phyloP scores from a whole-genome alignment of 176 grass and related monocot species.

The Aegilops umbellulata region DNA sequence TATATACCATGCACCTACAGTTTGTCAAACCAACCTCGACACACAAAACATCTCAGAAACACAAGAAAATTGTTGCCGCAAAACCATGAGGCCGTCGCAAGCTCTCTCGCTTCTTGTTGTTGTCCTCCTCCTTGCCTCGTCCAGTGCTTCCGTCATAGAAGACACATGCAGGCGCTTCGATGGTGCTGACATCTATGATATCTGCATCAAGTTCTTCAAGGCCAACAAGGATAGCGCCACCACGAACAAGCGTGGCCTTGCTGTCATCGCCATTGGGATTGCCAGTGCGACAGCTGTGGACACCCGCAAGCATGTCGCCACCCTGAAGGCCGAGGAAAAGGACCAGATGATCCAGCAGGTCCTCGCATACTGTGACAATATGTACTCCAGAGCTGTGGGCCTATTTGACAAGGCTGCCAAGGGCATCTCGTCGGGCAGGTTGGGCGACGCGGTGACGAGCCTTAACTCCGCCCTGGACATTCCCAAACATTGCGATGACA shows the following conservation, averaged over 20 bases:
- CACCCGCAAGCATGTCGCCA: constrained; percentile 12
- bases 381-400: constrained; percentile 32
- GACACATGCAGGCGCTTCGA: constrained; percentile 31
- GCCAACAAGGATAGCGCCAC: constrained; percentile 7
- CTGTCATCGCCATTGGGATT: constrained; percentile 31
- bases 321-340: constrained; percentile 28
- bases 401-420: constrained; percentile 8
- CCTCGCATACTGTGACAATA: constrained; percentile 21
- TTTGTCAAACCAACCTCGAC: background rate
- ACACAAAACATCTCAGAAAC: background rate
- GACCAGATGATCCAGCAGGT: constrained; percentile 4
- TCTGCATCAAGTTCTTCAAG: constrained; percentile 51
- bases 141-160: constrained; percentile 24
- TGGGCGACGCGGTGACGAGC: constrained; percentile 9
- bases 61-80: background rate
- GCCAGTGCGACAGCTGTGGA: background rate
- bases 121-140: background rate
- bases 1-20: background rate
- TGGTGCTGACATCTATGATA: too few species aligned
- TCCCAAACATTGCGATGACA: constrained; percentile 45
- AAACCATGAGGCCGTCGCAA: background rate
- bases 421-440: background rate
- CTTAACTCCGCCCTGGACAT: background rate
- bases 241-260: constrained; percentile 38
- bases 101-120: background rate